Percentiles rank a stretch among this genome's conserved stretches.
These are phyloP conservation scores for Melampsora abietis-canadensis DNA, from an alignment of 1,284 basidiomycete species.

Conservation along the genomic window DNA sequence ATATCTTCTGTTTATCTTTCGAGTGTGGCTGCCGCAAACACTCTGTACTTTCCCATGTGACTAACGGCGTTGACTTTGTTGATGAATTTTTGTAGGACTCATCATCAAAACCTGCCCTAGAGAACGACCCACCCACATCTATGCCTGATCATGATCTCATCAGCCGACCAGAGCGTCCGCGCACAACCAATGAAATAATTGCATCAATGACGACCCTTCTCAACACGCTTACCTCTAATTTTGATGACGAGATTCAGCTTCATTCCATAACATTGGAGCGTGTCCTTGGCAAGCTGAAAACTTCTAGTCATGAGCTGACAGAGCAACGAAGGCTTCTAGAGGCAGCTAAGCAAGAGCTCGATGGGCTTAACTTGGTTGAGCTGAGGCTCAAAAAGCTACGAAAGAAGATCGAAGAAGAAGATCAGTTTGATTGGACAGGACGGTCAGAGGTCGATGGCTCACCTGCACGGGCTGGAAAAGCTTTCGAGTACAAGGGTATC, in stretches of 20 bases:
- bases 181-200: conserved; percentile 69
- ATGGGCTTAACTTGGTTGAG: conserved; percentile 71
- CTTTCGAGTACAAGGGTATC: conserved; percentile 70
- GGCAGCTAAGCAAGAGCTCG: conserved; percentile 66
- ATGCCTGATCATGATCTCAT: too few species aligned
- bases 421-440: conserved; percentile 81
- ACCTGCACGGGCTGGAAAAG: conserved; percentile 57
- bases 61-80: conserved; percentile 9
- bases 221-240: conserved; percentile 70
- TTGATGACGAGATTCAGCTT: conserved; percentile 74
- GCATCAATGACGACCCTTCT: conserved; percentile 72
- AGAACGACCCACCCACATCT: too few species aligned
- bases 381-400: conserved; percentile 76
- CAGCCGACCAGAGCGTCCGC: conserved; percentile 43
- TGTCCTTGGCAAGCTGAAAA: conserved; percentile 79
- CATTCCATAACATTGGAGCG: conserved; percentile 83
- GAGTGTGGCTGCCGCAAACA: background rate
- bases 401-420: conserved; percentile 71
- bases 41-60: background rate
- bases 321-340: conserved; percentile 80
- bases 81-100: too few species aligned
- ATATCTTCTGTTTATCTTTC: background rate
- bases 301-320: conserved; percentile 82
- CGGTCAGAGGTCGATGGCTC: conserved; percentile 66
- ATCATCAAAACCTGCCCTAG: too few species aligned